Base-by-base conservation (phyloP, 345 rosid species). In the Psidium friedrichsthalianum region DNA sequence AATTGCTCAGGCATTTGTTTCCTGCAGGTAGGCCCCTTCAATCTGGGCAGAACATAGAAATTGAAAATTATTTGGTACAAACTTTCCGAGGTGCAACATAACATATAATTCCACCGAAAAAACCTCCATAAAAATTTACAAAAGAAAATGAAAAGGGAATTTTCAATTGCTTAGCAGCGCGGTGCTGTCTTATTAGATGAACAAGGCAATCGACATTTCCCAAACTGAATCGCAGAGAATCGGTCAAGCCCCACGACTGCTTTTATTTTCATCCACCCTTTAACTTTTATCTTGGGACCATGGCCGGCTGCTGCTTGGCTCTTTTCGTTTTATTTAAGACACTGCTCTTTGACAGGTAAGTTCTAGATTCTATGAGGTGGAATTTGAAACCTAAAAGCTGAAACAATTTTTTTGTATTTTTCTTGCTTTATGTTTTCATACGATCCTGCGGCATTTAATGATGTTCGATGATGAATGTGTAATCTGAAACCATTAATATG, bases 1-100 rank as follows among this genome's bases (percentile, higher is more conserved):
- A 88, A 84, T 81, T 88, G 88, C 90, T 84, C 16, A 88, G 83
- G 76, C 90, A 82, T 86, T 88, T 88, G 56, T 86, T 84, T 13
- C 85, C 88, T 64, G 21, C 24, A 74, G 56, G 57, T n/a, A n/a
- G n/a, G n/a, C n/a, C n/a, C n/a, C n/a, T 86, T 88, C 90, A 7
- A 88, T 82, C 88, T 88, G 42, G 76, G 12, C 32, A 53, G 24
- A 20, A 52, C 20, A 40, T 18, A 51, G 49, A 22, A n/a, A 81
- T 57, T 5, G 74, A 20, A 56, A 56, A 3, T 29, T 47, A 20
- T 53, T 27, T 9, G 42, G n/a, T 22, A 9, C 25, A 49, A 59
- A 59, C 74, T 61, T 29, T 8, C 29, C 74, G 76, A 29, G 42
- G 76, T 29, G 16, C 42, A 61, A 58, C 64, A 58, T 3, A 58